Percentiles rank a stretch among this genome's conserved stretches.
Evolutionary conservation across 2,329 filamentous ascomycete genomes (phyloP).

Genomic region (Emmonsiellopsis sp.): DNA sequence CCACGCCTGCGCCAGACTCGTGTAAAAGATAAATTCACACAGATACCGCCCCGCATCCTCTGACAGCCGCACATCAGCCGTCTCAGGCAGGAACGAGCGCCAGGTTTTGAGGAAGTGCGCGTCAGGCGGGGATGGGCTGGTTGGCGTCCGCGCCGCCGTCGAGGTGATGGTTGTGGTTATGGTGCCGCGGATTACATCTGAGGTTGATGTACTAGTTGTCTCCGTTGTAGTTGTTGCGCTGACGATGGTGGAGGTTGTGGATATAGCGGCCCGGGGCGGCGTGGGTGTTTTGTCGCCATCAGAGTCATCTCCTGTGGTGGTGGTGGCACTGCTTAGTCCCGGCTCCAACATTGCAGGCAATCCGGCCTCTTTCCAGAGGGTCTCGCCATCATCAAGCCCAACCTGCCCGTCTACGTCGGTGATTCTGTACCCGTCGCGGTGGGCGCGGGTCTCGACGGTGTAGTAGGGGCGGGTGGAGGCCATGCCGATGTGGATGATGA

Average conservation of each 20-base stretch:
- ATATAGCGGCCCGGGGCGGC: not conserved
- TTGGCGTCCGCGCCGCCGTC: not conserved
- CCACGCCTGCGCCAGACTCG: constrained; percentile 46
- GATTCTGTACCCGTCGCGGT: constrained; percentile 62
- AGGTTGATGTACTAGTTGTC: not conserved
- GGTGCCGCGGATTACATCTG: not conserved
- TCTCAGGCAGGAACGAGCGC: constrained; percentile 23
- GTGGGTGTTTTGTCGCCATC: not conserved
- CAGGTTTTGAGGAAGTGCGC: constrained; percentile 26
- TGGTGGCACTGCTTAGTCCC: constrained; percentile 22
- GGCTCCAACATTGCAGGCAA: constrained; percentile 46
- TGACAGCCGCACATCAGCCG: constrained; percentile 46
- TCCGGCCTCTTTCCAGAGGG: constrained; percentile 40
- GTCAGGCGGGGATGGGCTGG: constrained; percentile 23
- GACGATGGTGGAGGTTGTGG: not conserved
- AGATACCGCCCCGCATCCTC: constrained; percentile 64
- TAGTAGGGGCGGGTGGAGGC: constrained; percentile 58
- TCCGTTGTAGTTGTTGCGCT: not conserved
- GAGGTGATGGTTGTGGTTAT: not conserved
- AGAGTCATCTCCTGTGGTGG: not conserved
- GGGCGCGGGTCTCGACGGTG: constrained; percentile 60
- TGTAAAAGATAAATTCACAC: constrained; percentile 72
- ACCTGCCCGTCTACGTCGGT: constrained; percentile 56
- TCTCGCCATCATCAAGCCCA: constrained; percentile 36
- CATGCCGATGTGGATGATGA: constrained; percentile 73